Base-by-base conservation (phyloP, 495 filamentous ascomycete species). In the Thermothielavioides terrestris region DNA sequence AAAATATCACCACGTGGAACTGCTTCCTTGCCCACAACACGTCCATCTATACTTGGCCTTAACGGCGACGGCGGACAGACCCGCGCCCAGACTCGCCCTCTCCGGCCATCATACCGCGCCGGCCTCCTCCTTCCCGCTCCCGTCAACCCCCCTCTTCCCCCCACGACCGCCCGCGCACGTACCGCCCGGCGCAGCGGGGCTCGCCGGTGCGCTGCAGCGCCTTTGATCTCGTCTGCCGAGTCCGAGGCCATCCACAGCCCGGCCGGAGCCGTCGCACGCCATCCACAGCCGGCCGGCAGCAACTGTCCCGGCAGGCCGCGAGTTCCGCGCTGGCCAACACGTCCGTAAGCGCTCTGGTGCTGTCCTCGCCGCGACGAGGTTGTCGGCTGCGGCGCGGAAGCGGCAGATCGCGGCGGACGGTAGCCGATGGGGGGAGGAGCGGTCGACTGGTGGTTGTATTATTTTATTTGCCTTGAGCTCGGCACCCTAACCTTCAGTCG, bases 211-310 rank as follows among this genome's bases (percentile, higher is more conserved):
- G 54, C 31, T 52, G 26, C 11, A 78, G 34, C 2, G 78, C 71
- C 45, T n/a, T 69, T 77, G 18, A 79, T 68, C 61, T 79, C 76
- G 11, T 76, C 76, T 37, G 71, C 78, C 4, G 65, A 44, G 52
- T 78, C 76, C 1, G 65, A 68, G 42, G 67, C 70, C 53, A 78
- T 62, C 48, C 69, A 79, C 25, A 79, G 46, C 27, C 75, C 52
- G n/a, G 4, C 69, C 72, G 4, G 59, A 30, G 4, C 20, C 23
- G 52, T 77, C 77, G n/a, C 69, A 55, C 14, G 70, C 74, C 31
- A 78, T 46, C 2, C 73, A n/a, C 73, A 4, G 69, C 72, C 2
- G 77, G 77, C 17, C 77, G 53, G 50, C 79, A 77, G 59, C 78
- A 81, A 15, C 52, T 51, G 2, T 61, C 49, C 0, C 73, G 74